Percentiles rank a stretch among this genome's conserved stretches.
phyloP scores from a whole-genome alignment of 768 basidiomycete species.

The Termitomyces sp. region DNA sequence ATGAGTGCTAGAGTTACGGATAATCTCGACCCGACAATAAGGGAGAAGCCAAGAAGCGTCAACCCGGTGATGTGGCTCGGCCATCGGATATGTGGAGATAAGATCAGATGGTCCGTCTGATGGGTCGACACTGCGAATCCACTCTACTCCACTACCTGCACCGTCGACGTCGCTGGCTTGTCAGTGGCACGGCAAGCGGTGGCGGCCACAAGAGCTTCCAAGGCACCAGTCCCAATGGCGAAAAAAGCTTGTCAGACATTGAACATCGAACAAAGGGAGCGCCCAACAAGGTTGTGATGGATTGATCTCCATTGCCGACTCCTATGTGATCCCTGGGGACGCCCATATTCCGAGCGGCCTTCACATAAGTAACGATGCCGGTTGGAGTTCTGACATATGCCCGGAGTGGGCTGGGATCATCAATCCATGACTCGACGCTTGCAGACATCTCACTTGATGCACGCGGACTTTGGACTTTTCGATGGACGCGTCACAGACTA shows the following conservation, averaged over 20 bases:
- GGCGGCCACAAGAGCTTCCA: not conserved
- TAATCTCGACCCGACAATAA: not conserved
- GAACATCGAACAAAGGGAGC: conserved; percentile 1
- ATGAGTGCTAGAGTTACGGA: not conserved
- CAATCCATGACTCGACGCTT: not conserved
- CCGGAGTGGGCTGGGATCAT: not conserved
- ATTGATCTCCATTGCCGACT: not conserved
- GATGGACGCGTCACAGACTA: not conserved
- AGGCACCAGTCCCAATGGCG: not conserved
- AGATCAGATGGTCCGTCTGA: not conserved
- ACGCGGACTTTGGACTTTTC: not conserved
- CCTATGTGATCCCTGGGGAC: too few relatives aligned
- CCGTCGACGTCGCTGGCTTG: not conserved
- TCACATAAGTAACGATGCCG: not conserved
- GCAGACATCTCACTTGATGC: not conserved
- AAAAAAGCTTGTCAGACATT: not conserved
- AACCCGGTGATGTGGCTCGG: not conserved
- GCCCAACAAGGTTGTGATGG: not conserved
- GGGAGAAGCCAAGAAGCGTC: not conserved
- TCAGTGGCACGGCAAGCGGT: not conserved
- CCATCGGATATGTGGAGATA: not conserved
- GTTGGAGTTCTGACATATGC: not conserved
- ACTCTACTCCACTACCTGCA: not conserved
- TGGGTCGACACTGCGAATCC: too few relatives aligned
- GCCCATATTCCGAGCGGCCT: not conserved